Conservation (phyloP, 306 rosid species). For the Sicyos edulis region DNA sequence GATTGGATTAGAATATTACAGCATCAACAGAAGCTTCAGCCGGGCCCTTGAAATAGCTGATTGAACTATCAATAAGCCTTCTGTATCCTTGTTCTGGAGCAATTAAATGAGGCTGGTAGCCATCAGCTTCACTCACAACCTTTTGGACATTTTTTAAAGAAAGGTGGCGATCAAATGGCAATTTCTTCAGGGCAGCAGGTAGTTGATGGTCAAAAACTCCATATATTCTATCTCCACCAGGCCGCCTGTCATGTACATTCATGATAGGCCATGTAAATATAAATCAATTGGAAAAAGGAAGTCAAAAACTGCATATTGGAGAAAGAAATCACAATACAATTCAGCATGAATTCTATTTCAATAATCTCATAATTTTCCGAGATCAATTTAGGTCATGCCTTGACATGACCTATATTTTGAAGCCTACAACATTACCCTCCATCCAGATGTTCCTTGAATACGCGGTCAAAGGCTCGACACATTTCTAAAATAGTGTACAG, state of each 20-base stretch:
- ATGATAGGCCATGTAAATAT: slow-evolving; percentile 15
- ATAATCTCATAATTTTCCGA: neutral
- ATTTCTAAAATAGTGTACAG: slow-evolving; percentile 88
- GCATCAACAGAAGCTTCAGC: slow-evolving; percentile 99
- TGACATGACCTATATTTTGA: too few relatives aligned
- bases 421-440: slow-evolving; percentile 65
- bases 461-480: slow-evolving; percentile 98
- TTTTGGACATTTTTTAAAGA: slow-evolving; percentile 78
- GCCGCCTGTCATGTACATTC: slow-evolving; percentile 52
- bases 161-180: slow-evolving; percentile 94
- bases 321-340: neutral
- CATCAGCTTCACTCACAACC: slow-evolving; percentile 94
- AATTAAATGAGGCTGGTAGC: slow-evolving; percentile 95
- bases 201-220: slow-evolving; percentile 92
- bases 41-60: slow-evolving; percentile 91
- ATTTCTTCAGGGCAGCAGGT: slow-evolving; percentile 93
- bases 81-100: slow-evolving; percentile 99
- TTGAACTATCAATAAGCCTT: slow-evolving; percentile 93
- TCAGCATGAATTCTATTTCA: neutral
- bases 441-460: slow-evolving; percentile 90
- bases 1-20: slow-evolving; percentile 37
- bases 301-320: neutral
- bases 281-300: neutral
- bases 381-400: too few relatives aligned
- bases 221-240: slow-evolving; percentile 97